phyloP scores from a whole-genome alignment of 2,329 filamentous ascomycete species.

The Hypoxylon sp. region DNA sequence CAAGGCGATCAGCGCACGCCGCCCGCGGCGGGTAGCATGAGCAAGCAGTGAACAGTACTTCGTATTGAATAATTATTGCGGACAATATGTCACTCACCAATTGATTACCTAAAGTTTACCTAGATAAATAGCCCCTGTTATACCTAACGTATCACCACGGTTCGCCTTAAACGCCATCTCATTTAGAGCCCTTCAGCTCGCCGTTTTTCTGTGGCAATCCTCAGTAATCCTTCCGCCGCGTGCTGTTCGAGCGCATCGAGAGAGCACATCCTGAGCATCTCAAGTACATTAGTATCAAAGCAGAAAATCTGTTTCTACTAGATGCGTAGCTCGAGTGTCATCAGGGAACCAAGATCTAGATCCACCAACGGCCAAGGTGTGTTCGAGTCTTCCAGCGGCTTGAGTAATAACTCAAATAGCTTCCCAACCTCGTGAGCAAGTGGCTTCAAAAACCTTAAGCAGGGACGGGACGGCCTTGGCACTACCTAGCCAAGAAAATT shows the following conservation, averaged over 20 bases:
- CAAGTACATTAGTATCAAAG: slow-evolving; percentile 42
- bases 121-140: too few relatives aligned
- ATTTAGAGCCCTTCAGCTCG: slow-evolving; percentile 25
- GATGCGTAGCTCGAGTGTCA: too few relatives aligned
- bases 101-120: too few relatives aligned
- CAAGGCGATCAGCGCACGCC: not conserved
- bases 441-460: slow-evolving; percentile 20
- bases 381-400: too few relatives aligned
- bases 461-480: slow-evolving; percentile 26
- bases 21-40: not conserved
- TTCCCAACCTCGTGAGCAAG: slow-evolving; percentile 37
- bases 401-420: too few relatives aligned
- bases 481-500: slow-evolving; percentile 22
- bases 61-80: not conserved
- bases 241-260: slow-evolving; percentile 41
- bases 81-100: too few relatives aligned
- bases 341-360: too few relatives aligned
- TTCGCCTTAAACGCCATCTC: not conserved
- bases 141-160: too few relatives aligned
- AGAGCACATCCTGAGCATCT: slow-evolving; percentile 40
- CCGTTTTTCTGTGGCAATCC: slow-evolving; percentile 19
- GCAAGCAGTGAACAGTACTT: not conserved
- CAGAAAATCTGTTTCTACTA: too few relatives aligned
- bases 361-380: too few relatives aligned
- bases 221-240: slow-evolving; percentile 35